Evolutionary conservation across 1,284 basidiomycete genomes (phyloP).

Genomic region (Ganoderma resinaceum): DNA sequence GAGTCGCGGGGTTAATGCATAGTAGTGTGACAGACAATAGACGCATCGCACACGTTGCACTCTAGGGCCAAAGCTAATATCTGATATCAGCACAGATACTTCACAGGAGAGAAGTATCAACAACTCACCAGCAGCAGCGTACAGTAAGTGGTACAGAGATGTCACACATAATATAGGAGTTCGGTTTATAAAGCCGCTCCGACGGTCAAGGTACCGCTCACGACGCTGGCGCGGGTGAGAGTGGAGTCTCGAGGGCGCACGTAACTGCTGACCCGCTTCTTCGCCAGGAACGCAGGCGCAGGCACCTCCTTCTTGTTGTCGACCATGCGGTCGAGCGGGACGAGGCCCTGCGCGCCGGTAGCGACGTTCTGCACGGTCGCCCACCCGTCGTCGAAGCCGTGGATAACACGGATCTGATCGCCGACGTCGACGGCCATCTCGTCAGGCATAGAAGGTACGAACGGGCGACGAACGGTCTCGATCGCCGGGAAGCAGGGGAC

Average conservation of each 20-base stretch:
- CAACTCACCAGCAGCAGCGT: conserved; percentile 9
- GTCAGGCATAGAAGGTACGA: conserved; percentile 62
- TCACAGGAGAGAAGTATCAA: neutral
- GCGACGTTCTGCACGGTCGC: conserved; percentile 49
- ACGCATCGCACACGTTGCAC: conserved; percentile 13
- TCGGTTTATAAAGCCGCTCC: conserved; percentile 21
- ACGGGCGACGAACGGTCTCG: conserved; percentile 60
- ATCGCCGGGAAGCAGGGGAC: conserved; percentile 48
- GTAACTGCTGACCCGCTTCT: conserved; percentile 56
- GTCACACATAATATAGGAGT: neutral
- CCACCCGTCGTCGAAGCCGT: conserved; percentile 75
- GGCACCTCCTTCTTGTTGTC: conserved; percentile 54
- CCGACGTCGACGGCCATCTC: conserved; percentile 60
- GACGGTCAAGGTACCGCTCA: conserved; percentile 21
- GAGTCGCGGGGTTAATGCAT: conserved; percentile 12
- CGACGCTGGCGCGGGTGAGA: conserved; percentile 15
- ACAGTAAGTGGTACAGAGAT: conserved; percentile 5
- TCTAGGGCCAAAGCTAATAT: neutral
- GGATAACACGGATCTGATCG: conserved; percentile 60
- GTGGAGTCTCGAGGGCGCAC: conserved; percentile 15
- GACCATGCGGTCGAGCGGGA: conserved; percentile 70
- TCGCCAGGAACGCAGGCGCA: conserved; percentile 53
- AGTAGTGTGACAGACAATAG: conserved; percentile 20
- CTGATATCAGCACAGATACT: neutral
- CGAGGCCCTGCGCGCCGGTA: conserved; percentile 46